Evolutionary conservation across 305 asterid species (phyloP), one percentile per base, ranked within the genome.

Genomic region (Andrographis paniculata): DNA sequence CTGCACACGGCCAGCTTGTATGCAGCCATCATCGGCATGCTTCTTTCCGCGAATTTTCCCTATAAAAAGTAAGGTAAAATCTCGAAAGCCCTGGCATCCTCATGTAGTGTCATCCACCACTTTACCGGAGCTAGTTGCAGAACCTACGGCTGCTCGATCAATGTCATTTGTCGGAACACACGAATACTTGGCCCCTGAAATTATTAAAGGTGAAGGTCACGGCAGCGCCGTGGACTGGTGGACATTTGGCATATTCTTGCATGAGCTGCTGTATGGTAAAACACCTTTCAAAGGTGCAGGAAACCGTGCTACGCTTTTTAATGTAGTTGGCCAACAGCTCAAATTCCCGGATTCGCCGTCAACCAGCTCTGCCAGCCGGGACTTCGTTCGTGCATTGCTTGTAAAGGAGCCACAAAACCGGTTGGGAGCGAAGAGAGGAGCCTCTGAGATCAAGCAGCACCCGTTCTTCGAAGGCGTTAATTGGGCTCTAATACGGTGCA

Each of bases 141-240:
- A 84, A 50, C 95, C 95, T 10, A 84, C 89, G 22, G 67, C 93
- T 23, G 89, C 86, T 40, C 72, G 95, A 51, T 84, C 95, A 53
- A 84, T 84, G 93, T 80, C 95, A 17, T 84, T 84, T 43, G 95
- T 84, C 2, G 88, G 94, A 60, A 83, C 94, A 35, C 94, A 79
- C 20, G 92, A 83, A 48, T 83, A 83, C 55, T 48, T 83, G 18
- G 94, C 94, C 56, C 91, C 87, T 0, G 91, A 83, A 59, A 79
- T 83, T 30, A 83, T 83, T 62, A 84, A 77, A 61, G 94, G 87
- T 14, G 95, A 84, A 66, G 93, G 95, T 62, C 93, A 84, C 23
- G 93, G 95, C 27, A 84, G 93, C 60, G 93, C 88, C 7, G 95
- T 84, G 55, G 95, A 84, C 57, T 84, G 94, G 94, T 84, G 94